Conservation (phyloP, 257 asterid genomes). For the Solanum ossicruentum region DNA sequence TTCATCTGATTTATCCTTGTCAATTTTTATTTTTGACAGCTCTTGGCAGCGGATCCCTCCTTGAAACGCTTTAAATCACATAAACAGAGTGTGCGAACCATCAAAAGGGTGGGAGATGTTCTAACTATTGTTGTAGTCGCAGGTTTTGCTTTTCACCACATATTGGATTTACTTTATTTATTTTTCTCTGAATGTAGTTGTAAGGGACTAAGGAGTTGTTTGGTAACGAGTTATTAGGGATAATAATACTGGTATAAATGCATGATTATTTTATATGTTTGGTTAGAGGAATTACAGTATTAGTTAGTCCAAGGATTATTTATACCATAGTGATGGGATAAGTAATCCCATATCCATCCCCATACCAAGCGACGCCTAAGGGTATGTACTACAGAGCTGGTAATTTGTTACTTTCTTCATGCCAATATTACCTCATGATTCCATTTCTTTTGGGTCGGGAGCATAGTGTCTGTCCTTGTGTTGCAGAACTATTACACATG, state of each 20-base stretch:
- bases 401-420: neutral
- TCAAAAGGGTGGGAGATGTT: slow-evolving; percentile 53
- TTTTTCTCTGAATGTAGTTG: neutral
- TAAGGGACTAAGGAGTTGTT: neutral
- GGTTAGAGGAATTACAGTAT: neutral
- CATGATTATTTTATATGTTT: neutral
- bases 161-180: neutral
- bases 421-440: neutral
- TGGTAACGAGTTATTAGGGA: neutral
- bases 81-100: slow-evolving; percentile 40
- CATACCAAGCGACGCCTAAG: neutral
- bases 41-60: slow-evolving; percentile 56
- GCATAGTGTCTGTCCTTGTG: neutral
- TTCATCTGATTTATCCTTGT: neutral
- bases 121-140: slow-evolving; percentile 65
- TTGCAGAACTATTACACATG: neutral
- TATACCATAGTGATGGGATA: neutral
- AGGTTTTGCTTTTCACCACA: slow-evolving; percentile 23
- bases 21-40: slow-evolving; percentile 32
- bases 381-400: neutral
- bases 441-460: neutral
- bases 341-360: neutral
- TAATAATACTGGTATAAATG: neutral
- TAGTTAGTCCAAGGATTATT: neutral
- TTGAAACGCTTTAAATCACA: slow-evolving; percentile 60